Evolutionary conservation across 1,284 basidiomycete genomes (phyloP), one percentile per base, ranked within the genome.

Genomic region (Bjerkandera adusta): DNA sequence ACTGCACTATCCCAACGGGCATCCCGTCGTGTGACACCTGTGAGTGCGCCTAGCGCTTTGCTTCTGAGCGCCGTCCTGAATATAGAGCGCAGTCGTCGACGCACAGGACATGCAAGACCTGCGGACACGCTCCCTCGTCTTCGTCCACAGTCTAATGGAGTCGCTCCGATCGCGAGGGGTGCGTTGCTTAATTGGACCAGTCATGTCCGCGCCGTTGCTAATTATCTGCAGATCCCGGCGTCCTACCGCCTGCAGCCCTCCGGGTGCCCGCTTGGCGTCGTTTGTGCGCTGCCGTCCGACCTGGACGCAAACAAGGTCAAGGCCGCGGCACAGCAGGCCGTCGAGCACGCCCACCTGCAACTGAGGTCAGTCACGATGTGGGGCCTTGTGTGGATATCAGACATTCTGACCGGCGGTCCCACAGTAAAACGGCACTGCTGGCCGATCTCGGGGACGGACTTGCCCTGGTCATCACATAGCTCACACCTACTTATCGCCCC

Each of bases 91-190:
- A 85, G 83, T 73, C 57, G 62, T 76, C 52, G 83, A 85, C 62
- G 69, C 89, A 44, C 70, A 88, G 63, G 76, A 89, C 69, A 69
- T 88, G 56, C 68, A 83, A 55, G 74, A 86, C 58, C 62, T 87
- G 54, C 72, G 79, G 33, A 73, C 80, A 34, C 76, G 80, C 38
- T 77, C 78, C 33, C 69, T 87, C n/a, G 54, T 76, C 24, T 81
- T 85, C 62, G 73, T 86, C 32, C 84, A 86, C 57, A 73, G 79
- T 51, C 67, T 86, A 30, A 62, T 84, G 34, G 74, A 77, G 52
- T 71, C 74, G 4, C 71, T 88, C 44, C 76, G 78, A 36, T 70
- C 77, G 6, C 73, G 74, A 48, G 84, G 83, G 54, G 84, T 88
- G 59, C 38, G 52, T 52, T 34, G 22, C 21, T 16, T 12, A 12